Percentiles rank a stretch among this genome's conserved stretches.
phyloP scores from a whole-genome alignment of 2,329 filamentous ascomycete genomes.

The Microcyclosporella mali region DNA sequence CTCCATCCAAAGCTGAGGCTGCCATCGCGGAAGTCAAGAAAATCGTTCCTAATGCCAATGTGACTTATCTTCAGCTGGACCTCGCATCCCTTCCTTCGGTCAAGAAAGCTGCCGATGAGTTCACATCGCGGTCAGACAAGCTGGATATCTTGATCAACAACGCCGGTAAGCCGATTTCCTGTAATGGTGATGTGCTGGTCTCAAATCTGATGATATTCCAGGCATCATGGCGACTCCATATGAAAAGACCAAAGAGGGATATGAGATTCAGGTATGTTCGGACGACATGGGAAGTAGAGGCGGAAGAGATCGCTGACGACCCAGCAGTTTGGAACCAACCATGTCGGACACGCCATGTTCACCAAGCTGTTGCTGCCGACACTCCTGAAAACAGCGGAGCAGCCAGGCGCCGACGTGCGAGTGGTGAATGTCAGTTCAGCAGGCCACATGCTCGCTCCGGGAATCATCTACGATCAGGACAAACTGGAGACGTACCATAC shows the following conservation, averaged over 20 bases:
- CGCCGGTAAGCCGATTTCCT: conserved; percentile 10
- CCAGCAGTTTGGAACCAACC: conserved; percentile 49
- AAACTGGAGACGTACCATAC: conserved; percentile 30
- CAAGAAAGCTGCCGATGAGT: conserved; percentile 38
- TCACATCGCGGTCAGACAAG: conserved; percentile 32
- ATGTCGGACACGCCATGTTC: conserved; percentile 45
- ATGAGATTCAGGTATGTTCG: no score
- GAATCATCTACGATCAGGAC: conserved; percentile 34
- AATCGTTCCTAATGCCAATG: conserved; percentile 31
- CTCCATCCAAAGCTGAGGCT: conserved; percentile 36
- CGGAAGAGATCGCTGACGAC: conserved; percentile 18
- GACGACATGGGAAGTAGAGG: conserved; percentile 2
- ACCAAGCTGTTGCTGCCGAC: conserved; percentile 43
- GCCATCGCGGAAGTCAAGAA: conserved; percentile 38
- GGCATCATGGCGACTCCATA: no score
- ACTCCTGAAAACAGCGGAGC: conserved; percentile 35
- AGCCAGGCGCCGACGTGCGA: conserved; percentile 38
- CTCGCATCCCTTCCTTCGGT: conserved; percentile 48
- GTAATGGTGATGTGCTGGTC: conserved; percentile 27
- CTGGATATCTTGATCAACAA: conserved; percentile 31
- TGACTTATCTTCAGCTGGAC: conserved; percentile 45
- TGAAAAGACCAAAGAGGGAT: conserved; percentile 41
- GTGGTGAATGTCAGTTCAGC: conserved; percentile 41
- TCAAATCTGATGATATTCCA: conserved; percentile 20
- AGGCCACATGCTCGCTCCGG: conserved; percentile 19